Evolutionary conservation across 345 rosid species (phyloP).

Genomic region (Syzygium grande): DNA sequence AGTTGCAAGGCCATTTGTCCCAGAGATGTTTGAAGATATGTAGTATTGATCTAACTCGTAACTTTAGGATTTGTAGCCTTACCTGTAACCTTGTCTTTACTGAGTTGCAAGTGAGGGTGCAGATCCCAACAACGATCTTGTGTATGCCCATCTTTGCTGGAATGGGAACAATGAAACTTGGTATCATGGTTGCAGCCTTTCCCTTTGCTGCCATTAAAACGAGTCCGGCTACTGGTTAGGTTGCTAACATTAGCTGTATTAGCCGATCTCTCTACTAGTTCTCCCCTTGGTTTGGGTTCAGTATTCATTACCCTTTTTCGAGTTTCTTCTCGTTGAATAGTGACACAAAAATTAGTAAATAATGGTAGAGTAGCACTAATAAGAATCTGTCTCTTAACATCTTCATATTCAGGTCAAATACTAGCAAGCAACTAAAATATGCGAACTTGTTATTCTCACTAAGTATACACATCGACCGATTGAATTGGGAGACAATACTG

Average conservation of each 20-base stretch:
- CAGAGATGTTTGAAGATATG: too few species aligned
- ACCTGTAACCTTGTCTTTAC: neutral
- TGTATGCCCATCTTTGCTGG: neutral
- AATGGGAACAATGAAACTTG: neutral
- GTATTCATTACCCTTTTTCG: neutral
- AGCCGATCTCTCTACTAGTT: neutral
- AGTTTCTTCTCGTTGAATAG: neutral
- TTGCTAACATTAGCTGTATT: neutral
- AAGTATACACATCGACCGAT: neutral
- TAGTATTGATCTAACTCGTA: too few species aligned
- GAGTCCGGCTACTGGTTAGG: neutral
- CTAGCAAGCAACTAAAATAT: neutral
- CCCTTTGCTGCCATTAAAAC: neutral
- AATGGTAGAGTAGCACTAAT: neutral
- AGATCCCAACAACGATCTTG: neutral
- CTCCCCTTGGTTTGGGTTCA: neutral
- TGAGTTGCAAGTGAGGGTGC: neutral
- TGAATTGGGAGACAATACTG: neutral
- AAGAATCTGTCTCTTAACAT: too few species aligned
- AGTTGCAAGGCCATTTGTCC: too few species aligned
- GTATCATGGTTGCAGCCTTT: neutral
- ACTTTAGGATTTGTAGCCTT: too few species aligned
- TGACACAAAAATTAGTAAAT: neutral
- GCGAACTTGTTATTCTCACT: neutral
- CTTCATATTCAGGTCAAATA: too few species aligned